Base-by-base conservation (phyloP, 108 stramenopile genomes). In the Pseudonitzschia multistriata region DNA sequence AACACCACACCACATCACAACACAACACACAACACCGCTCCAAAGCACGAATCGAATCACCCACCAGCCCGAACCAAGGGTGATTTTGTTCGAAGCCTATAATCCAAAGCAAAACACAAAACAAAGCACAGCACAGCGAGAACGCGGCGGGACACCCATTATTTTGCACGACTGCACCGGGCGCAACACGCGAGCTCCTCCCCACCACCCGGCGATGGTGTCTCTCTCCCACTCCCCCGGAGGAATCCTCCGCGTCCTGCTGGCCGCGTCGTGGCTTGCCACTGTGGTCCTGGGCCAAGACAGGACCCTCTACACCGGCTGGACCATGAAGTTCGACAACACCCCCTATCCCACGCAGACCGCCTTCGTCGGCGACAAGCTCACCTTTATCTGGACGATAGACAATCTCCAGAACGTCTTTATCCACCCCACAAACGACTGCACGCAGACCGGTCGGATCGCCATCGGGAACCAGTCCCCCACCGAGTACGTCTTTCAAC, bases 331-430 rank as follows among this genome's bases (percentile, higher is more conserved):
- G 29, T 29, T 64, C 34, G 42, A 47, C 63, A 45, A 45, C 28
- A 7, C 21, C 14, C 40, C 63, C 37, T 64, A 64, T 45, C n/a
- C 21, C 21, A 24, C 22, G 34, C 21, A 42, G 42, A 45, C 39
- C 21, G 63, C 42, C 40, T 11, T 11, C 2, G 63, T 64, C 33
- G 63, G 63, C 11, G 63, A 64, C 28, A 39, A 39, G 0, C 42
- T 64, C 27, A 47, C 42, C 27, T 64, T 64, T 47, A 64, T 64
- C 25, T 64, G 63, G 63, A 22, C 63, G 36, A 21, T 21, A 13
- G 63, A 47, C 19, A 21, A 64, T 22, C 19, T 45, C 10, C 63
- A 64, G 37, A 64, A 64, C 40, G 40, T 64, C 4, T 64, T 40
- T 29, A 64, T 64, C 28, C 42, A 64, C 28, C 63, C 63, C 10